Conservation (phyloP, 2,329 filamentous ascomycete genomes). For the Colletotrichum eremochloae region DNA sequence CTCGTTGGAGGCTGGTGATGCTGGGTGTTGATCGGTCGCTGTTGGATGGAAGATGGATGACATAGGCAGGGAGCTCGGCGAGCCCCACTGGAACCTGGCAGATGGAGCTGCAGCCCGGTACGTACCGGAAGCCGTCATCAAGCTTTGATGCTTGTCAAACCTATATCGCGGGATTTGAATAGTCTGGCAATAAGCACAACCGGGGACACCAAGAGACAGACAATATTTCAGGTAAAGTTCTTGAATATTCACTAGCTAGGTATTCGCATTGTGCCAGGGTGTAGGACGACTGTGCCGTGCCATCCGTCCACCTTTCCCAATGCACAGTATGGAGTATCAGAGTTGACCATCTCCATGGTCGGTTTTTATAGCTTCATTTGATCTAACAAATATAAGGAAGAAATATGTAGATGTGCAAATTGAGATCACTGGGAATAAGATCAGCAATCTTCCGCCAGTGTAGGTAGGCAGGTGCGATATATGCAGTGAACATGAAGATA, state of each 20-base stretch:
- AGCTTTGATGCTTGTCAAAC: not conserved
- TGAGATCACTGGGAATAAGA: constrained; percentile 15
- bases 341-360: constrained; percentile 12
- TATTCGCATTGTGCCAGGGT: not conserved
- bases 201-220: no score
- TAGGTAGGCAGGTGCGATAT: constrained; percentile 13
- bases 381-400: not conserved
- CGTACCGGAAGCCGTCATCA: constrained; percentile 27
- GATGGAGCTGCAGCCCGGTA: constrained; percentile 17
- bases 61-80: constrained; percentile 35
- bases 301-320: not conserved
- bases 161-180: not conserved
- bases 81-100: constrained; percentile 15
- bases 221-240: not conserved
- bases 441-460: constrained; percentile 20
- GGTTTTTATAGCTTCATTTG: constrained; percentile 5
- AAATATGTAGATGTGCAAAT: constrained; percentile 22
- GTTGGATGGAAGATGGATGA: constrained; percentile 40
- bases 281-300: not conserved
- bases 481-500: constrained; percentile 32
- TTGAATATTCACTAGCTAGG: not conserved
- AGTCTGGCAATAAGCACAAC: not conserved
- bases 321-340: not conserved
- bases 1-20: constrained; percentile 33
- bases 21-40: constrained; percentile 25